Percentiles rank a stretch among this genome's conserved stretches.
Evolutionary conservation across 1,284 basidiomycete species (phyloP).

Genomic region (Heterobasidion parviporum): DNA sequence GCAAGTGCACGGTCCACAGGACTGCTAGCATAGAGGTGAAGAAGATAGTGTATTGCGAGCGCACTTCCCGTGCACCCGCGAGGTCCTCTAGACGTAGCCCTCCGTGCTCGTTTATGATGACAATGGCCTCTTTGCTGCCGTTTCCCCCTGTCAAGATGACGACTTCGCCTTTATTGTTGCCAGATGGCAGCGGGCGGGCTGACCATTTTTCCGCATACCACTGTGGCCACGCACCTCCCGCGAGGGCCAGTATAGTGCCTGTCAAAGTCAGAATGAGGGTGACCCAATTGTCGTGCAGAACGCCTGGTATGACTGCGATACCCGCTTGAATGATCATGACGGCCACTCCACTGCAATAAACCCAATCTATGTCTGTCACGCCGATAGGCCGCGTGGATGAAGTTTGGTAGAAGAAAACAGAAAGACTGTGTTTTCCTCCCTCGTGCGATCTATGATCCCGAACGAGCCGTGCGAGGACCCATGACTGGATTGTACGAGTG

Average conservation of each 20-base stretch:
- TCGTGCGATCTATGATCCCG: conserved; percentile 15
- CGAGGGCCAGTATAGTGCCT: conserved; percentile 15
- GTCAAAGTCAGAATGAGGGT: conserved; percentile 13
- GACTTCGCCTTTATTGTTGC: conserved; percentile 11
- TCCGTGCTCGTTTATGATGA: conserved; percentile 15
- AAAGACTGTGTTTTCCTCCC: conserved; percentile 9
- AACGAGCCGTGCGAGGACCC: conserved; percentile 23
- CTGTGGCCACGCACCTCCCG: conserved; percentile 14
- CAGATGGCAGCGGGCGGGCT: conserved; percentile 6
- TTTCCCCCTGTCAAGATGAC: conserved; percentile 20
- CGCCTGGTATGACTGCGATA: conserved; percentile 14
- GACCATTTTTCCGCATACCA: conserved; percentile 15
- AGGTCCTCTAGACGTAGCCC: conserved; percentile 20
- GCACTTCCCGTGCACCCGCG: conserved; percentile 10
- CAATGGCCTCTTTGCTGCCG: conserved; percentile 17
- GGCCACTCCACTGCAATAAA: conserved; percentile 14
- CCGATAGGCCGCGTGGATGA: conserved; percentile 8
- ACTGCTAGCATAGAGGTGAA: conserved; percentile 8
- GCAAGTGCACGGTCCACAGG: conserved; percentile 13
- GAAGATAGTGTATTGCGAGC: conserved; percentile 2
- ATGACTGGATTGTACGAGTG: conserved; percentile 19
- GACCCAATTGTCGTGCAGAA: conserved; percentile 11
- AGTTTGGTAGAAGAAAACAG: conserved; percentile 15
- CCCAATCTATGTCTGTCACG: conserved; percentile 20
- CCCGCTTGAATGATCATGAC: conserved; percentile 11